Conservation (phyloP, 352 stramenopile species). For the Ophiocytium majus region DNA sequence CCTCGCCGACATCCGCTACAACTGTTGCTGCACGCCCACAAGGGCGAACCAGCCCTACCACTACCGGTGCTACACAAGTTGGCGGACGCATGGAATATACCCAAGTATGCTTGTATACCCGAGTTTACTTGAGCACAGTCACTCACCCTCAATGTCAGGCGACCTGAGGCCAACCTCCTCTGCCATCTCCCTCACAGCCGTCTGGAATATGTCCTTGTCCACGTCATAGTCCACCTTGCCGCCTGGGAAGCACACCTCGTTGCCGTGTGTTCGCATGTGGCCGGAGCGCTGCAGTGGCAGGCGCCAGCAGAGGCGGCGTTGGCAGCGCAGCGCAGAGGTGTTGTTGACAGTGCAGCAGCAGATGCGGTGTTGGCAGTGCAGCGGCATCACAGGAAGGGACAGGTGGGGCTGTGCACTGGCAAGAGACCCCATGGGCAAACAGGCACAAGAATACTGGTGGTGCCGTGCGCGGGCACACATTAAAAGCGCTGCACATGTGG, state of each 20-base stretch:
- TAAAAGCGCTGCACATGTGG: neutral
- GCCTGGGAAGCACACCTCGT: slow-evolving; percentile 93
- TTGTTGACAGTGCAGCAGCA: neutral
- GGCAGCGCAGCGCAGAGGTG: neutral
- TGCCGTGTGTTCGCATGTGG: slow-evolving; percentile 84
- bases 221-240: slow-evolving; percentile 70
- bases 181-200: slow-evolving; percentile 94
- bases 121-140: too few species aligned
- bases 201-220: slow-evolving; percentile 87
- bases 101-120: too few species aligned
- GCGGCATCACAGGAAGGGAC: neutral
- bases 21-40: too few species aligned
- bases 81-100: too few species aligned
- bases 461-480: neutral
- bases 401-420: neutral
- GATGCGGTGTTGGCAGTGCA: neutral
- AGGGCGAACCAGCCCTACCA: too few species aligned
- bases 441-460: neutral
- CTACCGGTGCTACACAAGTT: too few species aligned
- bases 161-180: slow-evolving; percentile 86
- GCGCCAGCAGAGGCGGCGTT: neutral
- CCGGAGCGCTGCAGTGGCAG: slow-evolving; percentile 73
- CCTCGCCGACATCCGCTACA: too few species aligned
- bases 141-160: slow-evolving; percentile 51
- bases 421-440: neutral